phyloP scores from a whole-genome alignment of 306 rosid genomes.

The Cajanus cajan region DNA sequence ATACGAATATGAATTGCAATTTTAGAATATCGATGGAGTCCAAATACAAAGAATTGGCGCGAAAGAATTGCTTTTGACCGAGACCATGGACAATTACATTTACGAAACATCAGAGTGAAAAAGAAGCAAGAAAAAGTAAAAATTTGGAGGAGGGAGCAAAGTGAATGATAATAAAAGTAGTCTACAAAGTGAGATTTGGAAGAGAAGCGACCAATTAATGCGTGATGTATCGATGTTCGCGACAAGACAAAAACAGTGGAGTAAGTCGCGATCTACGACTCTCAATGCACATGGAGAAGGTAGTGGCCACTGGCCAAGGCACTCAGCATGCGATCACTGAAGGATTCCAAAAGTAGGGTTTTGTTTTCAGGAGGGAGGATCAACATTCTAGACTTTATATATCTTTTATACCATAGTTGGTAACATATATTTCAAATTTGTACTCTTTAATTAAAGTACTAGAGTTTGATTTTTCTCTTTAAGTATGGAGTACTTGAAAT shows the following conservation, averaged over 20 bases:
- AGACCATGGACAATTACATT: neutral
- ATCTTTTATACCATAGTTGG: too few species aligned
- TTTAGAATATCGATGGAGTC: neutral
- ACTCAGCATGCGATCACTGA: too few species aligned
- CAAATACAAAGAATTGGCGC: neutral
- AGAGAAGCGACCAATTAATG: neutral
- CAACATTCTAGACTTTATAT: too few species aligned
- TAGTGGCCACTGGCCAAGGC: neutral
- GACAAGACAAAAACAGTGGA: neutral
- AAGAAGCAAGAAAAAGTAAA: neutral
- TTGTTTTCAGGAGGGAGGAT: too few species aligned
- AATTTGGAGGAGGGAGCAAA: neutral
- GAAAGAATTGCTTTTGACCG: neutral
- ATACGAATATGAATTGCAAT: too few species aligned
- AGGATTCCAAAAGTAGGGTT: neutral
- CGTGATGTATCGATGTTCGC: neutral
- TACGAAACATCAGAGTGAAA: neutral
- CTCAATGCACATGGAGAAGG: too few species aligned
- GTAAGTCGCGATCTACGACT: too few species aligned
- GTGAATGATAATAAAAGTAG: neutral
- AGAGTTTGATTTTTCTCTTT: too few species aligned
- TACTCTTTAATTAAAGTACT: too few species aligned
- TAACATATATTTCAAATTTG: too few species aligned
- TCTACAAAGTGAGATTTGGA: neutral
- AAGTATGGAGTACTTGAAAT: too few species aligned